A percentile compares a stretch with the other conserved stretches of the same genome.
Conservation (phyloP, 1,284 basidiomycete genomes). For the Rhodotorula sp. region DNA sequence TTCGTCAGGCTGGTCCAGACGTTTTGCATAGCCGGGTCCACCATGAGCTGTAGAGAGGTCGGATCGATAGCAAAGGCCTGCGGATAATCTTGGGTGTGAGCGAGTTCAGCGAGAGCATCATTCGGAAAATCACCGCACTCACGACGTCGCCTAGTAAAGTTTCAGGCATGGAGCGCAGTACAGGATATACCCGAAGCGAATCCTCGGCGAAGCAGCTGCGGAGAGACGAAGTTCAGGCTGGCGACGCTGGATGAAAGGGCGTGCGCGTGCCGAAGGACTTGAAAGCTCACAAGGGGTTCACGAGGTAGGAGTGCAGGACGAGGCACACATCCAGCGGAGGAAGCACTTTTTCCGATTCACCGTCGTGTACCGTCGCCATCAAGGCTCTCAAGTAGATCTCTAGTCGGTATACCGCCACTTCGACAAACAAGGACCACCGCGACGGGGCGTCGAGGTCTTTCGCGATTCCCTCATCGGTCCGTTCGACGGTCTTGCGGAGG, state of each 20-base stretch:
- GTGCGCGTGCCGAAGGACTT: too few species aligned
- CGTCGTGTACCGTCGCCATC: background rate
- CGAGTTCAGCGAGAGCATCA: too few species aligned
- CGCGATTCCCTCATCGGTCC: background rate
- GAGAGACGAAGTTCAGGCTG: background rate
- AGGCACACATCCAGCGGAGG: conserved; percentile 16
- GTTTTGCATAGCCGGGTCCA: too few species aligned
- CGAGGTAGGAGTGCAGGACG: conserved; percentile 4
- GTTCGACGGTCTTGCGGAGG: conserved; percentile 5
- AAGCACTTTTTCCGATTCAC: background rate
- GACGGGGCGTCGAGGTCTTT: conserved; percentile 7
- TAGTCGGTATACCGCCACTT: conserved; percentile 12
- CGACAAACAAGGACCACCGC: conserved; percentile 12
- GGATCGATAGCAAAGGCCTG: conserved; percentile 6
- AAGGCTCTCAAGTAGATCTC: background rate
- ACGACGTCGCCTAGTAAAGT: background rate
- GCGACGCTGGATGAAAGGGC: background rate
- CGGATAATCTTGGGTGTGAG: too few species aligned
- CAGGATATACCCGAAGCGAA: background rate
- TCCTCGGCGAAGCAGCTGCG: conserved; percentile 11
- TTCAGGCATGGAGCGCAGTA: background rate
- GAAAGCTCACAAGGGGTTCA: conserved; percentile 8
- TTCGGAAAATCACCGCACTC: background rate
- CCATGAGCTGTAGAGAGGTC: background rate
- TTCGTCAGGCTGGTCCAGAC: background rate